Evolutionary conservation across 768 basidiomycete species (phyloP).

Genomic region (Pleurotus citrinopileatus): DNA sequence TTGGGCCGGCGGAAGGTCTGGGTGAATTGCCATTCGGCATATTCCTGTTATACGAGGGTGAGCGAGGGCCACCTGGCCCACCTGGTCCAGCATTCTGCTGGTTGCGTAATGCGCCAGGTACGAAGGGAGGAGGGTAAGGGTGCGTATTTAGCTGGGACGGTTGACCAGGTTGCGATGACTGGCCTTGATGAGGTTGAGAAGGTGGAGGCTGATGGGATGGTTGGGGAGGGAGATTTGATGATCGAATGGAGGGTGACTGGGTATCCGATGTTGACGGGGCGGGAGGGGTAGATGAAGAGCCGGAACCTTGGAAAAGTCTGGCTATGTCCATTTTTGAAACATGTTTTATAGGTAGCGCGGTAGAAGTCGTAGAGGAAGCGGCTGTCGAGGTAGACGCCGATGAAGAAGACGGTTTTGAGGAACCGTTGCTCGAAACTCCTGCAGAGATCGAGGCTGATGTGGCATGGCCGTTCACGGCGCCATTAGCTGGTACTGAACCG

Average conservation of each 20-base stretch:
- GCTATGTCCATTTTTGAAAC: slow-evolving; percentile 50
- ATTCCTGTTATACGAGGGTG: slow-evolving; percentile 61
- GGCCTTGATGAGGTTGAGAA: slow-evolving; percentile 29
- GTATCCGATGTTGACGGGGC: slow-evolving; percentile 51
- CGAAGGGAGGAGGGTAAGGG: slow-evolving; percentile 45
- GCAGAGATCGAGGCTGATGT: slow-evolving; percentile 30
- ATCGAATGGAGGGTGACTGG: slow-evolving; percentile 55
- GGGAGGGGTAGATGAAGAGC: slow-evolving; percentile 41
- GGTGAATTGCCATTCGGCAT: slow-evolving; percentile 60
- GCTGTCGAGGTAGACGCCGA: too few species aligned
- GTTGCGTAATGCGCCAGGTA: slow-evolving; percentile 43
- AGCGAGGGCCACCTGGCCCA: slow-evolving; percentile 55
- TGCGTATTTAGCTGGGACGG: slow-evolving; percentile 41
- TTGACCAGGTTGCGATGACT: slow-evolving; percentile 36
- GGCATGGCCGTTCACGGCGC: slow-evolving; percentile 64
- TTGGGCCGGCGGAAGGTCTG: slow-evolving; percentile 56
- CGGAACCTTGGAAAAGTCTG: slow-evolving; percentile 58
- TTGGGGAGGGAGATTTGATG: slow-evolving; percentile 51
- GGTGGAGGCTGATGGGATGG: slow-evolving; percentile 30
- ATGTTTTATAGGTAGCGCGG: slow-evolving; percentile 23
- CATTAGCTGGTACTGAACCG: slow-evolving; percentile 68
- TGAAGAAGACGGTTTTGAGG: slow-evolving; percentile 30
- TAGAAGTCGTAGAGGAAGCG: slow-evolving; percentile 21
- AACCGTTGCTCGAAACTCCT: slow-evolving; percentile 35
- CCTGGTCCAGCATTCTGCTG: slow-evolving; percentile 43